Base-by-base conservation (phyloP, 192 early-diverging fungal genomes). In the Anaeromyces robustus region DNA sequence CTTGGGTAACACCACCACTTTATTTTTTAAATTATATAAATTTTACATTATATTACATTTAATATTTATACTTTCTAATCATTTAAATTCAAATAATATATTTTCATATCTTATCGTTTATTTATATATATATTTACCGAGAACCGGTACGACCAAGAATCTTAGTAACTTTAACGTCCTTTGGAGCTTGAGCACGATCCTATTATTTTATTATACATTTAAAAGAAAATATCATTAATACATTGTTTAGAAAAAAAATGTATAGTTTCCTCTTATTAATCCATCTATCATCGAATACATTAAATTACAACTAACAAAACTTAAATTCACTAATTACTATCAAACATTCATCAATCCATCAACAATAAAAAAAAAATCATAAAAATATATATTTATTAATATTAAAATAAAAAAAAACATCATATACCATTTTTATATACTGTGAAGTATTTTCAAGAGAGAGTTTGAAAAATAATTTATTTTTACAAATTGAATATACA, bases 141-240 rank as follows among this genome's bases (percentile, higher is more conserved):
- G 97, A 99, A 86, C 97, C 97, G 85, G 97, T 99, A 85, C 97
- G 94, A 88, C 97, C 97, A 86, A 99, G 93, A 83, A 99, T 94
- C 91, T 98, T 97, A 84, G 89, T 92, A 81, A 99, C 97, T 83
- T 90, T 90, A 85, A 95, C 97, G 87, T 95, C 93, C 92, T 98
- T 99, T 68, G 52, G 52, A 68, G 52, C 52, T 68, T 68, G 52
- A 68, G 52, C 52, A 68, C 52, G 52, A 68, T 68, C 52, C 52
- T 68, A 52, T 22, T 52, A 12, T 16, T 2, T 14, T 32, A 32
- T 32, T 32, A 32, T n/a, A n/a, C n/a, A n/a, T n/a, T n/a, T n/a
- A n/a, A n/a, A n/a, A n/a, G n/a, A n/a, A n/a, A n/a, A n/a, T n/a
- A n/a, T n/a, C n/a, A n/a, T n/a, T n/a, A n/a, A n/a, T n/a, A n/a